Evolutionary conservation across 169 alveolate species (phyloP).

Genomic region (Cryptosporidium tyzzeri): DNA sequence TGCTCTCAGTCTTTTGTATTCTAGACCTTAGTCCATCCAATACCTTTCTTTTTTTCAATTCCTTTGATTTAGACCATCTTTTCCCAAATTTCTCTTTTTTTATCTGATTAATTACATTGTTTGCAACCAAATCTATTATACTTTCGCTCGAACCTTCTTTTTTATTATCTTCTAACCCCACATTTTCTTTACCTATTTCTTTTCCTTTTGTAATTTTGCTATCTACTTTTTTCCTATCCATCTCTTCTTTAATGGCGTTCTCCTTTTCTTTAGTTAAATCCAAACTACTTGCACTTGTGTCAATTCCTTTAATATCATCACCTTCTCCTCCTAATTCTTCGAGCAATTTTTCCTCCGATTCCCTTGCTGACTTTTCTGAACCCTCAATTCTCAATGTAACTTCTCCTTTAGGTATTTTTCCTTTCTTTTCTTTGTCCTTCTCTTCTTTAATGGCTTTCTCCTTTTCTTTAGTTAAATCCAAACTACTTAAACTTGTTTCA

Average conservation of each 20-base stretch:
- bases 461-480: constrained; percentile 25
- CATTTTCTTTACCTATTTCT: constrained; percentile 1
- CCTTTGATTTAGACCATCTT: no score
- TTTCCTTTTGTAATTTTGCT: not conserved
- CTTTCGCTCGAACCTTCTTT: not conserved
- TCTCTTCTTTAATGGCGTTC: not conserved
- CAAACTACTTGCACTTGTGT: constrained; percentile 9
- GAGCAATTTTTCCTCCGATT: not conserved
- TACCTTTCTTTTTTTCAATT: not conserved
- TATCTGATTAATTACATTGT: no score
- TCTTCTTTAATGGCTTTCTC: constrained; percentile 15
- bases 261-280: constrained; percentile 21
- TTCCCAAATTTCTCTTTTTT: no score
- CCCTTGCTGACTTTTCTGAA: no score
- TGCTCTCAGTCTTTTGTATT: not conserved
- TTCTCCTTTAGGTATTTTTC: not conserved
- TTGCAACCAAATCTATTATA: no score
- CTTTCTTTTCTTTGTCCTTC: not conserved
- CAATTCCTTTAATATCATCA: constrained; percentile 6
- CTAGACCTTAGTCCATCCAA: not conserved
- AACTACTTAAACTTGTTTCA: constrained; percentile 19
- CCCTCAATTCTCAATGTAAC: not conserved
- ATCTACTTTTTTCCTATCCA: not conserved
- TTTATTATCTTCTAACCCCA: not conserved
- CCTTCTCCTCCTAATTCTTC: constrained; percentile 11